Conservation (phyloP, 768 basidiomycete genomes). For the Cytidiella melzeri region DNA sequence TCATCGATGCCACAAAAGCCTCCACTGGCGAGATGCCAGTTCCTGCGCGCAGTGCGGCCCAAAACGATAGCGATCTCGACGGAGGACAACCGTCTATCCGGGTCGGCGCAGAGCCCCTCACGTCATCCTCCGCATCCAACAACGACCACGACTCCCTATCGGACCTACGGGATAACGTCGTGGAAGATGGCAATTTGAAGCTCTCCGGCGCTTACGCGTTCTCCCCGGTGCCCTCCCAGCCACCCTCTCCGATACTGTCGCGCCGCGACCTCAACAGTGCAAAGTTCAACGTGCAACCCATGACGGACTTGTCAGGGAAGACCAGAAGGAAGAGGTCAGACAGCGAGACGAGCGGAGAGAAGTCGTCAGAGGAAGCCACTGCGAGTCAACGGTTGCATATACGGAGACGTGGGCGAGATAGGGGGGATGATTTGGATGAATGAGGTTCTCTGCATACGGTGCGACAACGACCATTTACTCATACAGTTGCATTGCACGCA, state of each 20-base stretch:
- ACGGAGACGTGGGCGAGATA: constrained; percentile 1
- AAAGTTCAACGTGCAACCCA: constrained; percentile 6
- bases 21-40: constrained; percentile 45
- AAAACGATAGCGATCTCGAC: constrained; percentile 4
- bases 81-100: constrained; percentile 10
- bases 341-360: constrained; percentile 4
- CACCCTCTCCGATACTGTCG: constrained; percentile 54
- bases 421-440: background rate
- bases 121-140: background rate
- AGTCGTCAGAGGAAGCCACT: constrained; percentile 3
- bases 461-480: too few relatives aligned
- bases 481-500: too few relatives aligned
- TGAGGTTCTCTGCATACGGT: too few relatives aligned
- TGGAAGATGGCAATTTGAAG: constrained; percentile 35
- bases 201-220: constrained; percentile 69
- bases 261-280: constrained; percentile 15
- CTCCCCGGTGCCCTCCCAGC: constrained; percentile 62
- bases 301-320: constrained; percentile 9
- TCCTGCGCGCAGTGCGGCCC: constrained; percentile 18
- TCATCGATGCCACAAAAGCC: constrained; percentile 69
- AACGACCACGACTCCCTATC: background rate
- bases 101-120: constrained; percentile 7
- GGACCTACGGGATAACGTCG: constrained; percentile 16
- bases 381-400: constrained; percentile 6
- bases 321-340: constrained; percentile 5